Evolutionary conservation across 108 stramenopile species (phyloP).

Genomic region (Phaeodactylum tricornutum): DNA sequence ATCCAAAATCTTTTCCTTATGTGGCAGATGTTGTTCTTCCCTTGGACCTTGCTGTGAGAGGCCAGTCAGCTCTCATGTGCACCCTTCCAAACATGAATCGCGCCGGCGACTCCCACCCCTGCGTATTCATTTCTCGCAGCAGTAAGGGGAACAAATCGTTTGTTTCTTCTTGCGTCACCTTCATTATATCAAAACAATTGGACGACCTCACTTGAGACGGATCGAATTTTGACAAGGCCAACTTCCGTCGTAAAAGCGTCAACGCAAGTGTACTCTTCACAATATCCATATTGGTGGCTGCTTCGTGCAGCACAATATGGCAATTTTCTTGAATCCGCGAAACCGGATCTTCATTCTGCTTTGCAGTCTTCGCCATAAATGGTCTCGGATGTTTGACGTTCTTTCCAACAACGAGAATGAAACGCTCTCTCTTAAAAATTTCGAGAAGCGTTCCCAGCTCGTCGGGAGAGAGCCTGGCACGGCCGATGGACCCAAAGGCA

Average conservation of each 20-base stretch:
- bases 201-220: conserved; percentile 24
- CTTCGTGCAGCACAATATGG: conserved; percentile 73
- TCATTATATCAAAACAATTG: conserved; percentile 44
- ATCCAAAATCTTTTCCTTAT: too few relatives aligned
- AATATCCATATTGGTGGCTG: conserved; percentile 69
- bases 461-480: conserved; percentile 46
- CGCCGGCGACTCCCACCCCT: conserved; percentile 55
- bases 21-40: too few relatives aligned
- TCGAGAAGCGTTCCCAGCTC: conserved; percentile 44
- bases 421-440: conserved; percentile 57
- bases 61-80: conserved; percentile 57
- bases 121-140: conserved; percentile 35
- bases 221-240: conserved; percentile 11
- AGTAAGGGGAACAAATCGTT: conserved; percentile 41
- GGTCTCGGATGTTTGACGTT: conserved; percentile 58
- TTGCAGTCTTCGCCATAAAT: conserved; percentile 17
- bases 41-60: conserved; percentile 11
- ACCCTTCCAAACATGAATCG: conserved; percentile 76
- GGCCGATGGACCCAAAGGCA: conserved; percentile 64
- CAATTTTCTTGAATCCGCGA: conserved; percentile 33
- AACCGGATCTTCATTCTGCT: conserved; percentile 3
- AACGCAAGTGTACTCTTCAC: conserved; percentile 66
- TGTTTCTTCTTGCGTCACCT: conserved; percentile 34
- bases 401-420: conserved; percentile 60
- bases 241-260: conserved; percentile 35